Base-by-base conservation (phyloP, 1,139 yeast genomes). In the Candida tunisiensis region DNA sequence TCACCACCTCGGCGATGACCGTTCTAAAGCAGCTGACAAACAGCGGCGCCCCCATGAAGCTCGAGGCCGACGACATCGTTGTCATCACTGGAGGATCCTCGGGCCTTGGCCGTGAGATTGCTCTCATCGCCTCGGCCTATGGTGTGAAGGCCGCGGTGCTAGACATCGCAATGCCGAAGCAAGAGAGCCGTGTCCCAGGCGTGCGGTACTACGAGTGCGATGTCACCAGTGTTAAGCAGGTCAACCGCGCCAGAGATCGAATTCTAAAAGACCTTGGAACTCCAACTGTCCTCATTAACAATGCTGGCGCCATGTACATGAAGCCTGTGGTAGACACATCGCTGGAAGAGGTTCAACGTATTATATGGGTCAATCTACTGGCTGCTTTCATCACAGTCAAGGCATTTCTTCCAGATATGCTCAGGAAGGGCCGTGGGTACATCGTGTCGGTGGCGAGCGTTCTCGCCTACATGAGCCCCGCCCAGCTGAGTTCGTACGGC, bases 391-490 rank as follows among this genome's bases (percentile, higher is more conserved):
- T 71, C 40, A 69, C 85, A 28, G 65, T 70, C 36, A 70, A 78
- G 39, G 56, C 69, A 0, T 73, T 82, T 41, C 50, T 83, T 7
- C 93, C 93, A 0, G 68, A 55, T 22, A 79, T 85, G 91, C 36
- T 77, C 3, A 45, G 40, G n/a, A 36, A 47, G 12, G 57, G 61
- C 29, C 56, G 91, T 23, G 94, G 95, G 0, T 79, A 74, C 44
- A 62, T 88, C 11, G 69, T 85, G 16, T 78, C 85, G 3, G 57
- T 85, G 19, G 82, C 88, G 0, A 79, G 93, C 0, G 80, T 80
- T 0, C 56, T 85, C 31, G 95, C 94, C 0, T 73, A 75, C 36
- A 62, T 78, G 60, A 66, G 92, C 0, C 95, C 95, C 0, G 88
- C 93, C 5, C 57, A 74, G 19, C 56, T 80, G 31, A 67, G 78